Conservation (phyloP, 768 basidiomycete genomes). For the Tephrocybe sp. region DNA sequence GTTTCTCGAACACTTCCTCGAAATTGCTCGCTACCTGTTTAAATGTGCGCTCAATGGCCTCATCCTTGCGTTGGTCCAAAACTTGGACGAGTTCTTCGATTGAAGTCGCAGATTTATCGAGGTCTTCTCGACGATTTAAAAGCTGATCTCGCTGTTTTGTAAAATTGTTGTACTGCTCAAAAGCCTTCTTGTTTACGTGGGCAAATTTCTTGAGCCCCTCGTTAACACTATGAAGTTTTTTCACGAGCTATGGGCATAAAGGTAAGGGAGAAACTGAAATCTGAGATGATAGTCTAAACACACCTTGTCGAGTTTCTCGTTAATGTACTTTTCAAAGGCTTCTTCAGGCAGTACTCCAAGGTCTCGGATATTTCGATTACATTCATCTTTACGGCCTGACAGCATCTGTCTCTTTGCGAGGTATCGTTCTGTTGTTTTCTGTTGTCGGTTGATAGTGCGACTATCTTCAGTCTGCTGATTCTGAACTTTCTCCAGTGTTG, state of each 20-base stretch:
- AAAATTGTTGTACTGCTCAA: slow-evolving; percentile 97
- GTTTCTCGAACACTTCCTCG: slow-evolving; percentile 93
- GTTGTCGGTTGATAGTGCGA: slow-evolving; percentile 83
- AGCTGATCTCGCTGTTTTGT: slow-evolving; percentile 96
- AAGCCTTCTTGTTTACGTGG: slow-evolving; percentile 99
- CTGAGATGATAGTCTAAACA: slow-evolving; percentile 20
- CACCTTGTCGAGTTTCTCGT: slow-evolving; percentile 85
- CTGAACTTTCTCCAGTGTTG: slow-evolving; percentile 70
- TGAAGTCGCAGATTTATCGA: slow-evolving; percentile 84
- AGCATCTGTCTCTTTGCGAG: slow-evolving; percentile 91
- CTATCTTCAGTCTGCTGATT: slow-evolving; percentile 84
- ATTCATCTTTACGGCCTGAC: slow-evolving; percentile 82
- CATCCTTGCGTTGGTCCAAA: slow-evolving; percentile 95
- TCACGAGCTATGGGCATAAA: slow-evolving; percentile 66
- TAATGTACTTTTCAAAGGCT: slow-evolving; percentile 93
- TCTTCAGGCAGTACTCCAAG: slow-evolving; percentile 96
- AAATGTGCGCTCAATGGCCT: slow-evolving; percentile 97
- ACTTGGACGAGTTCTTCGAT: slow-evolving; percentile 93
- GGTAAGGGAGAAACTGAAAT: not conserved
- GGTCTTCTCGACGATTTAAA: slow-evolving; percentile 79
- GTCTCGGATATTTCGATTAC: slow-evolving; percentile 93
- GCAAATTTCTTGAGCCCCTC: slow-evolving; percentile 95
- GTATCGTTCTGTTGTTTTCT: slow-evolving; percentile 95
- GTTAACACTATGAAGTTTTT: slow-evolving; percentile 89
- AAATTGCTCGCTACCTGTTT: slow-evolving; percentile 98